Evolutionary conservation across 768 basidiomycete genomes (phyloP).

Genomic region (Hericium coralloides): DNA sequence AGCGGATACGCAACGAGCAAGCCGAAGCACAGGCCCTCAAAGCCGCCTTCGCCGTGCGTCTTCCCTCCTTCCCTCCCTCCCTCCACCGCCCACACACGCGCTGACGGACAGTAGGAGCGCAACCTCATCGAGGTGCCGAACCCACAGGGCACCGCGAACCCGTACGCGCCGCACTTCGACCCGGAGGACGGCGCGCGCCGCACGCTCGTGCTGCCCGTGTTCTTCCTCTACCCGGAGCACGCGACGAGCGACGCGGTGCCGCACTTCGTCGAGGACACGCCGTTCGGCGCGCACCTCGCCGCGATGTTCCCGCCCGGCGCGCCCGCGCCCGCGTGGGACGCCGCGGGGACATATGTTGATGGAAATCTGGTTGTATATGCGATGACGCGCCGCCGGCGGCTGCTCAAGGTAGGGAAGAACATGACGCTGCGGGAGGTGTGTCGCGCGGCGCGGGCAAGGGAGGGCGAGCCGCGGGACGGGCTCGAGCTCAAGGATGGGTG

Average conservation of each 20-base stretch:
- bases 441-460: constrained; percentile 48
- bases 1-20: constrained; percentile 38
- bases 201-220: constrained; percentile 74
- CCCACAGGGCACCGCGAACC: constrained; percentile 41
- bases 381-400: constrained; percentile 60
- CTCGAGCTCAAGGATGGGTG: constrained; percentile 79
- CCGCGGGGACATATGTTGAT: constrained; percentile 51
- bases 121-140: constrained; percentile 54
- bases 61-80: background rate
- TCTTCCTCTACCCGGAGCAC: constrained; percentile 90
- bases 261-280: constrained; percentile 76
- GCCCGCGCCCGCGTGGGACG: constrained; percentile 70
- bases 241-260: constrained; percentile 84
- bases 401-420: constrained; percentile 89
- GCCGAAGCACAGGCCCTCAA: constrained; percentile 46
- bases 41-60: constrained; percentile 55
- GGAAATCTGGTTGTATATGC: constrained; percentile 73
- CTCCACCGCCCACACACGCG: background rate
- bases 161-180: constrained; percentile 59
- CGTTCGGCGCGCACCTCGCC: constrained; percentile 69
- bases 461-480: constrained; percentile 60
- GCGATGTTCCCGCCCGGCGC: constrained; percentile 76
- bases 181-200: constrained; percentile 47
- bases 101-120: constrained; percentile 43
- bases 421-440: constrained; percentile 79